Base-by-base conservation (phyloP, 179 eudicot genomes). In the Silene coronaria region DNA sequence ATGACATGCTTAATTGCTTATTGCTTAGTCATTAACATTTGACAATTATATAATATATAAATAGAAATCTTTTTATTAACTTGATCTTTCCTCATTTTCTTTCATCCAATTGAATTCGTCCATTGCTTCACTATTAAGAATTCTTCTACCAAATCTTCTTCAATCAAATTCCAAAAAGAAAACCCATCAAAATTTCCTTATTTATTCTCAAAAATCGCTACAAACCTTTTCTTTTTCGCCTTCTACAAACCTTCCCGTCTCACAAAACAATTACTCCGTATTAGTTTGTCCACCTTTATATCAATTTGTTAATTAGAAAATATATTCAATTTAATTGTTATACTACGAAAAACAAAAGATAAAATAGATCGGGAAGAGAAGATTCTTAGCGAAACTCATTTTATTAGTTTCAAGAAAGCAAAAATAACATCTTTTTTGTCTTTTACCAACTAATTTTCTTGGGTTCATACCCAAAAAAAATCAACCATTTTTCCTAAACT, bases 61-160 rank as follows among this genome's bases (percentile, higher is more conserved):
- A 68, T 48, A 48, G 21, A 51, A 48, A 17, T 70, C 13, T 22
- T 46, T 66, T 0, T 28, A 4, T 32, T 36, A 23, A 13, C 21
- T 6, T 17, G 13, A 6, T 27, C 6, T 17, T 24, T 0, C 21
- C 24, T 48, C 12, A 48, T 1, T 71, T 51, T 4, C 62, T 55
- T 11, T 16, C 16, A 51, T 51, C 57, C 19, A 48, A 48, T 71
- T 27, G 55, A 21, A 71, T 71, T 72, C 19, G 10, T 19, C 51
- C 75, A 34, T 72, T 72, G n/a, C 75, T 72, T 72, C 53, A 11
- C 19, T 58, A 48, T 11, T 58, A 72, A 72, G 75, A 57, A 58
- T 72, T 71, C 74, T 71, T 71, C 26, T 1, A 26, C 74, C 63
- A 71, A 71, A 16, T 26, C 61, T 70, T 70, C 42, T 72, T n/a